phyloP scores from a whole-genome alignment of 2,329 filamentous ascomycete species.

The Stemphylium lycopersici region DNA sequence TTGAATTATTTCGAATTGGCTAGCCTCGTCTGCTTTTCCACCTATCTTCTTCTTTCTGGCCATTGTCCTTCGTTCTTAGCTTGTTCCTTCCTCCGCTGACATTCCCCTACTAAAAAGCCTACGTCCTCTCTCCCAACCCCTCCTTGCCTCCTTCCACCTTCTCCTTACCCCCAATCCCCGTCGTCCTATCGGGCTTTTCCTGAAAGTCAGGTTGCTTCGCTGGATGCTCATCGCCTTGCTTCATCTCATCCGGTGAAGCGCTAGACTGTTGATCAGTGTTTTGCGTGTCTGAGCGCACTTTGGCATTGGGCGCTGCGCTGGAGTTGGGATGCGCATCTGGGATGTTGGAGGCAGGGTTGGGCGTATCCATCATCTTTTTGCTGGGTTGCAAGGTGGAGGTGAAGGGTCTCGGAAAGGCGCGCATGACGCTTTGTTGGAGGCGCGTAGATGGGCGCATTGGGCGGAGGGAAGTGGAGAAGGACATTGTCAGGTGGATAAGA shows the following conservation, averaged over 20 bases:
- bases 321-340: constrained; percentile 27
- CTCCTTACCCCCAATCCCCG: constrained; percentile 39
- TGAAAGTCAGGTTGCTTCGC: constrained; percentile 49
- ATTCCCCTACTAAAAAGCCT: background rate
- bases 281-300: constrained; percentile 31
- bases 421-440: background rate
- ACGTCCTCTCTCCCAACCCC: constrained; percentile 29
- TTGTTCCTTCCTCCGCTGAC: background rate
- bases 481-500: background rate
- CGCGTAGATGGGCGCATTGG: constrained; percentile 7
- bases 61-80: too few species aligned
- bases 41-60: background rate
- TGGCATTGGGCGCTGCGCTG: constrained; percentile 28
- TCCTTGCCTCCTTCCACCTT: constrained; percentile 45
- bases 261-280: constrained; percentile 40
- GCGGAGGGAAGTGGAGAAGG: constrained; percentile 4
- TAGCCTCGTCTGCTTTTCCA: too few species aligned
- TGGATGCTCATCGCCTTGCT: constrained; percentile 43
- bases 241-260: constrained; percentile 36
- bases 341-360: constrained; percentile 26
- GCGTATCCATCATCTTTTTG: constrained; percentile 23
- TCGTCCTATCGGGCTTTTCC: constrained; percentile 36
- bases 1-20: too few species aligned
- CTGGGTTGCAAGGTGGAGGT: constrained; percentile 16
- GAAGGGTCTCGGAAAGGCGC: background rate